Conservation (phyloP, 1,284 basidiomycete species). For the Naganishia sp. region DNA sequence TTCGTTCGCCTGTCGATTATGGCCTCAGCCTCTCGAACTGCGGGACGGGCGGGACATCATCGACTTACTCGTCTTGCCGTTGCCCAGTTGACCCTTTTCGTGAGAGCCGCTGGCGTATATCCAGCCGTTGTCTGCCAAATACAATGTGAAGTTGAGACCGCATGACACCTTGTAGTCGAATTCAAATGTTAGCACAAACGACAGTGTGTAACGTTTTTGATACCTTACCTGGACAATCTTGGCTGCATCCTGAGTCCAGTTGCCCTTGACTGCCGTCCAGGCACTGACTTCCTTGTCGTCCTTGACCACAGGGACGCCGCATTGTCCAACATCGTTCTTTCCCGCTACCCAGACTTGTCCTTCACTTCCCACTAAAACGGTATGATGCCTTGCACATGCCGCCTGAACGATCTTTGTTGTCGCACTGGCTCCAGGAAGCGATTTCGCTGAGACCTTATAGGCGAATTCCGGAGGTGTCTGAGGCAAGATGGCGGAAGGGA, state of each 20-base stretch:
- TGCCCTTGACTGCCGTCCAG: slow-evolving; percentile 43
- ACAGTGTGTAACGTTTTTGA: neutral
- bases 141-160: slow-evolving; percentile 78
- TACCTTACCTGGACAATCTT: slow-evolving; percentile 42
- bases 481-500: slow-evolving; percentile 19
- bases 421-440: slow-evolving; percentile 58
- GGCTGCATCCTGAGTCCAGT: slow-evolving; percentile 44
- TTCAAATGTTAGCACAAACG: slow-evolving; percentile 40
- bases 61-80: slow-evolving; percentile 71
- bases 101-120: slow-evolving; percentile 87
- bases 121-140: slow-evolving; percentile 77
- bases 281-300: slow-evolving; percentile 30
- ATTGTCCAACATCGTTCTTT: slow-evolving; percentile 77
- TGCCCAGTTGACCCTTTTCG: slow-evolving; percentile 91
- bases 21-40: neutral
- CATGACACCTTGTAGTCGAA: slow-evolving; percentile 62
- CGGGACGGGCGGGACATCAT: neutral
- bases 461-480: slow-evolving; percentile 19
- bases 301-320: slow-evolving; percentile 42
- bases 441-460: slow-evolving; percentile 9
- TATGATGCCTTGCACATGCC: slow-evolving; percentile 78
- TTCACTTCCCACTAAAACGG: slow-evolving; percentile 75
- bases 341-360: slow-evolving; percentile 84
- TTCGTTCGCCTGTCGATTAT: slow-evolving; percentile 61
- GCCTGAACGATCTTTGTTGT: slow-evolving; percentile 74